Evolutionary conservation across 352 stramenopile genomes (phyloP).

Genomic region (Blastocystis sp.): DNA sequence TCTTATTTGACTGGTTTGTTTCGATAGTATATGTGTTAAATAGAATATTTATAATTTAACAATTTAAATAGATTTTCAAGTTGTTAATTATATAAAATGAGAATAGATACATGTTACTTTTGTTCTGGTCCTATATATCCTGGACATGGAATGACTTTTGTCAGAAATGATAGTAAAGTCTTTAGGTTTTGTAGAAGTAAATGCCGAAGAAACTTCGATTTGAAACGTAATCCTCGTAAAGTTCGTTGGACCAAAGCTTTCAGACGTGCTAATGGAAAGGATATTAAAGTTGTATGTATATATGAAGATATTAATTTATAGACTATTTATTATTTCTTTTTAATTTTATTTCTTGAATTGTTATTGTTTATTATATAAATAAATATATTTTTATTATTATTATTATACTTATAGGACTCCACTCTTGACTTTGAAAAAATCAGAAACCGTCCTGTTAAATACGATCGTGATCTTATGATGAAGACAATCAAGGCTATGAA

Average conservation of each 20-base stretch:
- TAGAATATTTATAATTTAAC: neutral
- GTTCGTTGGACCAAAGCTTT: slow-evolving; percentile 99
- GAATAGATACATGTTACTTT: slow-evolving; percentile 98
- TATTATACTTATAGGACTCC: slow-evolving; percentile 56
- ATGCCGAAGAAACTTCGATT: slow-evolving; percentile 99
- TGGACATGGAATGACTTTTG: slow-evolving; percentile 93
- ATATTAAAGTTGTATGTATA: slow-evolving; percentile 71
- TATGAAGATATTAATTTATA: neutral
- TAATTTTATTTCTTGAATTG: neutral
- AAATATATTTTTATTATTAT: neutral
- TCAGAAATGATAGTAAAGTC: slow-evolving; percentile 95
- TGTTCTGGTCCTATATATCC: slow-evolving; percentile 91
- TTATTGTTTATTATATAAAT: slow-evolving; percentile 20
- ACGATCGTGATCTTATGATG: slow-evolving; percentile 91
- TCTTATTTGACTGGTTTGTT: no score
- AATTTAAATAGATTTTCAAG: neutral
- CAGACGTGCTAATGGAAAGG: slow-evolving; percentile 84
- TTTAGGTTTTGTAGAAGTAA: slow-evolving; percentile 99
- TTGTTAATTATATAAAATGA: slow-evolving; percentile 53
- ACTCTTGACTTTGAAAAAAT: slow-evolving; percentile 99
- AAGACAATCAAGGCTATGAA: slow-evolving; percentile 94
- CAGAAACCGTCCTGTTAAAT: slow-evolving; percentile 91
- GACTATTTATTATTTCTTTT: neutral
- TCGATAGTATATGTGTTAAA: no score
- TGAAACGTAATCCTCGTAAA: slow-evolving; percentile 97